Evolutionary conservation across 2,329 filamentous ascomycete species (phyloP).

Genomic region (Diaporthe citrichinensis): DNA sequence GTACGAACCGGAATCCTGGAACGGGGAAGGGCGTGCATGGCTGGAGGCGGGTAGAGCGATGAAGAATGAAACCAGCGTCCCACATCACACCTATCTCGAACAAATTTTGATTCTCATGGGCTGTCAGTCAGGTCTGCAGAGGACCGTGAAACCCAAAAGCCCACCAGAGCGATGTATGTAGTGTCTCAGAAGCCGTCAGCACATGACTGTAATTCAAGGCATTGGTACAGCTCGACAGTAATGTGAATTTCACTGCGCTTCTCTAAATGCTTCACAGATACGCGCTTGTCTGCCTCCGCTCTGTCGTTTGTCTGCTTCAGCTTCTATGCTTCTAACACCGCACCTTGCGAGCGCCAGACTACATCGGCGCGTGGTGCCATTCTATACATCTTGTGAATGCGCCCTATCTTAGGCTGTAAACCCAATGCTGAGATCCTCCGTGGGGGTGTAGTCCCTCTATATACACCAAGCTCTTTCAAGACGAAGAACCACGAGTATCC

Average conservation of each 20-base stretch:
- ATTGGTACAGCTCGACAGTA: too few relatives aligned
- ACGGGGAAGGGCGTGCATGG: not conserved
- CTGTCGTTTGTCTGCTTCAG: not conserved
- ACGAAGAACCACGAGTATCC: not conserved
- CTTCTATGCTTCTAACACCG: not conserved
- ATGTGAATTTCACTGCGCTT: not conserved
- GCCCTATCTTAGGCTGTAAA: not conserved
- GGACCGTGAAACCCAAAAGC: not conserved
- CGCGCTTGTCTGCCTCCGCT: too few relatives aligned
- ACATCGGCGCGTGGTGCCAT: too few relatives aligned
- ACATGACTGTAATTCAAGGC: not conserved
- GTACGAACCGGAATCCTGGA: not conserved
- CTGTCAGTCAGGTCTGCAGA: too few relatives aligned
- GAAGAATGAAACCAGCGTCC: too few relatives aligned
- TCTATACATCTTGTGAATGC: not conserved
- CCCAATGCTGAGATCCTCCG: too few relatives aligned
- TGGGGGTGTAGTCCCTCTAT: not conserved
- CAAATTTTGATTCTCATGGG: too few relatives aligned
- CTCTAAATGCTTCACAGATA: not conserved
- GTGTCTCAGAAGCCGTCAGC: not conserved
- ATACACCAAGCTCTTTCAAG: not conserved
- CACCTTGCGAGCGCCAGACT: not conserved
- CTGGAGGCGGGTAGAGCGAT: too few relatives aligned
- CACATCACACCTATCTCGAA: too few relatives aligned
- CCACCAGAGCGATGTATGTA: too few relatives aligned